These are phyloP conservation scores for Debaryomyces maramus DNA, from an alignment of 805 yeast genomes.

Conservation along the genomic window DNA sequence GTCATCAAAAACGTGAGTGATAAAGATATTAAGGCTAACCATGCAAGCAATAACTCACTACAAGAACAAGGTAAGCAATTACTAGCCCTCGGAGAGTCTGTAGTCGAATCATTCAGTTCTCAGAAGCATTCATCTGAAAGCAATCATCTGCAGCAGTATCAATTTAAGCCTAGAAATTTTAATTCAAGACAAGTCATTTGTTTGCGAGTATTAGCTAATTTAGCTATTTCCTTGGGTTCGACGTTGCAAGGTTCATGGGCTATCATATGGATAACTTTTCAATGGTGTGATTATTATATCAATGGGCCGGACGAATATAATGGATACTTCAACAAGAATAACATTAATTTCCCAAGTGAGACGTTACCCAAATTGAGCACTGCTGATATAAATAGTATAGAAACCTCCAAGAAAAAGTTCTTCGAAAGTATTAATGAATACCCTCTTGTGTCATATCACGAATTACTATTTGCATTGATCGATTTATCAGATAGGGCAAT, in stretches of 20 bases:
- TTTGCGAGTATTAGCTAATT: constrained; percentile 72
- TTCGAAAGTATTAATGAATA: constrained; percentile 62
- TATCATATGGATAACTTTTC: constrained; percentile 57
- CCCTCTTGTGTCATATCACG: constrained; percentile 48
- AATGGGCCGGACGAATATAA: constrained; percentile 51
- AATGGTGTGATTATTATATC: constrained; percentile 75
- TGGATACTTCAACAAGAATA: constrained; percentile 32
- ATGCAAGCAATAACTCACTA: neutral
- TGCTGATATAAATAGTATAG: constrained; percentile 53
- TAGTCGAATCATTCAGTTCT: constrained; percentile 52
- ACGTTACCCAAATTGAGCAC: constrained; percentile 36
- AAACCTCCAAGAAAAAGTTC: constrained; percentile 57
- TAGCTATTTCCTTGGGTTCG: constrained; percentile 82
- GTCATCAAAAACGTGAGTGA: constrained; percentile 17
- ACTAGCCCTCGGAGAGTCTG: constrained; percentile 48
- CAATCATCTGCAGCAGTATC: neutral
- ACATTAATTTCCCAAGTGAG: constrained; percentile 18
- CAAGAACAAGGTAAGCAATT: constrained; percentile 33
- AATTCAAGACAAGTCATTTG: constrained; percentile 72
- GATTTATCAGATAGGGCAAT: constrained; percentile 36
- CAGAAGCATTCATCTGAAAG: constrained; percentile 19
- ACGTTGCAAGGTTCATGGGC: constrained; percentile 69
- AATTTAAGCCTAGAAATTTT: constrained; percentile 27
- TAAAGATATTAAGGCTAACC: constrained; percentile 1
- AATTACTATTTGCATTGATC: constrained; percentile 49